phyloP scores from a whole-genome alignment of 2,329 filamentous ascomycete species.

The Curvularia sp. region DNA sequence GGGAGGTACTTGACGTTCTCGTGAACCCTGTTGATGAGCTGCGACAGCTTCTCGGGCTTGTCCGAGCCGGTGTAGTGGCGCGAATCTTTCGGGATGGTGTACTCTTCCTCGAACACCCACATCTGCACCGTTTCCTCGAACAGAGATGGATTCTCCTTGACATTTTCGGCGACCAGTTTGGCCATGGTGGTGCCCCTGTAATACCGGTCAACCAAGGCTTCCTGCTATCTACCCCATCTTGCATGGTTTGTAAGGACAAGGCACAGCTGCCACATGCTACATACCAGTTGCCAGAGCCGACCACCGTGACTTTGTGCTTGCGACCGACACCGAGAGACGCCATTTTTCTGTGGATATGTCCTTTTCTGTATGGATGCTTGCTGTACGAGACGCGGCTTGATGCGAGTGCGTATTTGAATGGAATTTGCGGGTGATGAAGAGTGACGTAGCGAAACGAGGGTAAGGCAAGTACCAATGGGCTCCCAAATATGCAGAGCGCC shows the following conservation, averaged over 20 bases:
- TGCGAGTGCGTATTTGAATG: constrained; percentile 15
- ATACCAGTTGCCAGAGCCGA: constrained; percentile 97
- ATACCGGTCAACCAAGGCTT: constrained; percentile 16
- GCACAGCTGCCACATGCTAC: constrained; percentile 28
- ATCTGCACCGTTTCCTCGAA: constrained; percentile 94
- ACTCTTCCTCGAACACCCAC: constrained; percentile 98
- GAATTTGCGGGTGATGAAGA: constrained; percentile 27
- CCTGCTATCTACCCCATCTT: background rate
- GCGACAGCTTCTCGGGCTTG: constrained; percentile 83
- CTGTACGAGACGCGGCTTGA: constrained; percentile 16
- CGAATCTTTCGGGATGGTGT: constrained; percentile 74
- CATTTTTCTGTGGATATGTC: constrained; percentile 48
- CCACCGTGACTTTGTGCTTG: constrained; percentile 91
- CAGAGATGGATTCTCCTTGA: constrained; percentile 74
- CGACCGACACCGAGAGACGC: constrained; percentile 62
- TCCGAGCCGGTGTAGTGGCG: constrained; percentile 72
- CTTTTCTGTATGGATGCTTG: constrained; percentile 8
- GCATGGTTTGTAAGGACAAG: background rate
- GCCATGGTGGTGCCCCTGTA: constrained; percentile 94
- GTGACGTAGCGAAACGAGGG: constrained; percentile 26
- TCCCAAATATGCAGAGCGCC: constrained; percentile 31
- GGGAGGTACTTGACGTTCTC: constrained; percentile 99
- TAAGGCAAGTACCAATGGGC: constrained; percentile 19
- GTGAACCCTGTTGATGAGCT: constrained; percentile 88
- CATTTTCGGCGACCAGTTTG: constrained; percentile 96